Percentiles rank a stretch among this genome's conserved stretches.
phyloP scores from a whole-genome alignment of 2,329 filamentous ascomycete genomes.

The Xylaria sp. region DNA sequence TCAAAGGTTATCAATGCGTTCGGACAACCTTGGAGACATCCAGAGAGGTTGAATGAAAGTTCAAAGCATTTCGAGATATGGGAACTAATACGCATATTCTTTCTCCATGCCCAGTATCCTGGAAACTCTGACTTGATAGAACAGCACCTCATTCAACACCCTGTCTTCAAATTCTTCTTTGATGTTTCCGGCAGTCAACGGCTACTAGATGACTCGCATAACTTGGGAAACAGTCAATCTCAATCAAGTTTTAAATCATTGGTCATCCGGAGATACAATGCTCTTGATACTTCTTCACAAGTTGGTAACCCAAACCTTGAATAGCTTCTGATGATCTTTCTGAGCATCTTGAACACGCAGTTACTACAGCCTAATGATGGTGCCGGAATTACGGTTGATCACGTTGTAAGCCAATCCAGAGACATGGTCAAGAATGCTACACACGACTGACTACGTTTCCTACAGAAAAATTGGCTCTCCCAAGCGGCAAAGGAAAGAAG shows the following conservation, averaged over 20 bases:
- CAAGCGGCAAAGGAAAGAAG: not conserved
- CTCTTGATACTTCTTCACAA: not conserved
- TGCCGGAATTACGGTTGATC: not conserved
- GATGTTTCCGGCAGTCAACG: not conserved
- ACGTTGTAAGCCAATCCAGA: not conserved
- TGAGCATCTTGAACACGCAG: not conserved
- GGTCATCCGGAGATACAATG: not conserved
- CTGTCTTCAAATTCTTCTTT: not conserved
- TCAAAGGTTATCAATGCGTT: not conserved
- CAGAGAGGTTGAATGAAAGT: not conserved
- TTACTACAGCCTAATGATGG: not conserved
- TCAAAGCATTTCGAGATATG: not conserved
- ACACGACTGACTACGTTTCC: not conserved
- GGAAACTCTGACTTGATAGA: not conserved
- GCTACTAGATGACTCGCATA: not conserved
- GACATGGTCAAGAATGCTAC: not conserved
- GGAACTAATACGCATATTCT: slow-evolving; percentile 8
- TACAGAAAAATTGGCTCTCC: not conserved
- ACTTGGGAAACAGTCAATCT: not conserved
- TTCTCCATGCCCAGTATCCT: not conserved
- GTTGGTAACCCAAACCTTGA: not conserved
- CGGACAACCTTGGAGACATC: not conserved
- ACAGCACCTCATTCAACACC: slow-evolving; percentile 1
- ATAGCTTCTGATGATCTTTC: not conserved
- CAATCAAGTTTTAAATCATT: not conserved